Conservation (phyloP, 2,329 filamentous ascomycete species). For the Erysiphe pulchra region DNA sequence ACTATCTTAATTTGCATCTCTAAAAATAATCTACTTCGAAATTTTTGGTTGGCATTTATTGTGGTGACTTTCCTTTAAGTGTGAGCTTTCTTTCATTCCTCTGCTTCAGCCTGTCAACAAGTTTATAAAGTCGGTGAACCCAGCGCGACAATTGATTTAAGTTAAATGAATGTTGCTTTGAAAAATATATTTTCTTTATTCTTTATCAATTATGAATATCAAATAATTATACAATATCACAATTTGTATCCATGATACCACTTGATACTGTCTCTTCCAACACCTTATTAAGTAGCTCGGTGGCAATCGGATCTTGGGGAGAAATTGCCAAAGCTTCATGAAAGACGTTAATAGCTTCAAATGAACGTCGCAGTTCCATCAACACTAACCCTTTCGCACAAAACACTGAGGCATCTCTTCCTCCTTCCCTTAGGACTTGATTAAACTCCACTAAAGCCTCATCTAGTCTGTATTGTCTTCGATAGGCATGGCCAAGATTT, state of each 20-base stretch:
- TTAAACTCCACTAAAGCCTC: slow-evolving; percentile 64
- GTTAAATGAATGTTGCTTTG: too few species aligned
- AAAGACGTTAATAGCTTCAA: slow-evolving; percentile 56
- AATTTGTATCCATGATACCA: slow-evolving; percentile 2
- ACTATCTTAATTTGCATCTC: too few species aligned
- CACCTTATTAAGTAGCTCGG: slow-evolving; percentile 49
- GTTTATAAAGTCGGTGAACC: too few species aligned
- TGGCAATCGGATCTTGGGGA: slow-evolving; percentile 59
- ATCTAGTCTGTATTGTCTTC: slow-evolving; percentile 41
- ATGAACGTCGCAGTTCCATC: slow-evolving; percentile 47
- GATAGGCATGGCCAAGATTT: slow-evolving; percentile 72
- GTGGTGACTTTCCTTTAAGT: too few species aligned
- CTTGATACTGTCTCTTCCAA: slow-evolving; percentile 31
- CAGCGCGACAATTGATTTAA: too few species aligned
- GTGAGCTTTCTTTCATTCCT: too few species aligned
- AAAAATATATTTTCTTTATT: too few species aligned
- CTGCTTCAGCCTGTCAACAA: too few species aligned
- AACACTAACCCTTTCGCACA: slow-evolving; percentile 63
- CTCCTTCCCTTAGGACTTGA: slow-evolving; percentile 58
- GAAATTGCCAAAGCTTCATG: slow-evolving; percentile 64
- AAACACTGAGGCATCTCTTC: slow-evolving; percentile 56
- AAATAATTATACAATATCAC: too few species aligned
- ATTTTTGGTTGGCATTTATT: too few species aligned
- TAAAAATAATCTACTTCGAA: too few species aligned
- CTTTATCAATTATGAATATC: too few species aligned